These are phyloP conservation scores for Cucumis variabilis DNA, from an alignment of 331 rosid genomes.

Conservation along the genomic window DNA sequence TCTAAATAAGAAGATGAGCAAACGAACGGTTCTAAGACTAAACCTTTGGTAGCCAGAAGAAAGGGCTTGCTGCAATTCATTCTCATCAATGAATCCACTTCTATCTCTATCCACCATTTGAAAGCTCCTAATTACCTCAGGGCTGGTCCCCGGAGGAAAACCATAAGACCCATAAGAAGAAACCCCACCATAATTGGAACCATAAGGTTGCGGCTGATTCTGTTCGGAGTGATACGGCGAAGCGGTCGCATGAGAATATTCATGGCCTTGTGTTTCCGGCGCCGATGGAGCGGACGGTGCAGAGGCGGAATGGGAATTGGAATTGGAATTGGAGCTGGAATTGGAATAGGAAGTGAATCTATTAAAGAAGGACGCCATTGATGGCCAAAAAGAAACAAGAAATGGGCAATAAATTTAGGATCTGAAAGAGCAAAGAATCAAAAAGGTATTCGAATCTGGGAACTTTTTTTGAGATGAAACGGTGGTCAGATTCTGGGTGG, in stretches of 20 bases:
- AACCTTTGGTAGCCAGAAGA: conserved; percentile 75
- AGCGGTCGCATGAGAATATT: not conserved
- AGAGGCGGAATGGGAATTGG: conserved; percentile 58
- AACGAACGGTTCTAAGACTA: conserved; percentile 71
- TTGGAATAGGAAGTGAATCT: conserved; percentile 38
- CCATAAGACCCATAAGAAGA: conserved; percentile 44
- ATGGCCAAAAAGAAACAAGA: not conserved
- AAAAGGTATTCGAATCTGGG: not conserved
- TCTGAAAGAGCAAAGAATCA: not conserved
- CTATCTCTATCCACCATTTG: conserved; percentile 82
- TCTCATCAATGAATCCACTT: conserved; percentile 84
- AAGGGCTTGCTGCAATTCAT: conserved; percentile 82
- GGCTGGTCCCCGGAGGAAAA: conserved; percentile 77
- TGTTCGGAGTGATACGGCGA: conserved; percentile 16
- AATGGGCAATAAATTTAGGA: not conserved
- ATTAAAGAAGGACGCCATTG: conserved; percentile 61
- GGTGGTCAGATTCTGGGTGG: conserved; percentile 3
- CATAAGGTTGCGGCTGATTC: conserved; percentile 23
- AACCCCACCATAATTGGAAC: conserved; percentile 43
- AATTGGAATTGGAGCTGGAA: conserved; percentile 1
- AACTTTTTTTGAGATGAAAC: not conserved
- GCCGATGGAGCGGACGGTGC: conserved; percentile 35
- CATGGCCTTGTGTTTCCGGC: conserved; percentile 45
- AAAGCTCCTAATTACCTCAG: conserved; percentile 70
- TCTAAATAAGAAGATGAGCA: conserved; percentile 81